Evolutionary conservation across 495 filamentous ascomycete genomes (phyloP), one percentile per base, ranked within the genome.

Genomic region (Tetracladium marchalianum): DNA sequence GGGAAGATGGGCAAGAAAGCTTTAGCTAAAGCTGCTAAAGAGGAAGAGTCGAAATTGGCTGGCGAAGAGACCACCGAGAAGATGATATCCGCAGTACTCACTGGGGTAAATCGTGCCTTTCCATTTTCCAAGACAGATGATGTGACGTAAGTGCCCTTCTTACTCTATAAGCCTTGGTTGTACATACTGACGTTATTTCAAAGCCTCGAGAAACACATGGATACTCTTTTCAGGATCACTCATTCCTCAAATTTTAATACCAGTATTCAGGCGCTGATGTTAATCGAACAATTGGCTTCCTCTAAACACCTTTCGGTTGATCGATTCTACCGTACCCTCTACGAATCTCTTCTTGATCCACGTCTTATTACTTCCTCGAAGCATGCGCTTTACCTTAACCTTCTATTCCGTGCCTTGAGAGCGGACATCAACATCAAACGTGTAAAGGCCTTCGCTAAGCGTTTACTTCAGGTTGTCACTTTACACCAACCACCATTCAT

Each of bases 181-280:
- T 65, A 61, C 62, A 52, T 53, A 43, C 34, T 46, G 38, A 16
- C 58, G 12, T n/a, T 43, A 78, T 75, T 18, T 37, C 35, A 17
- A 36, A 58, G 56, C 27, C 75, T 96, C 46, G 84, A 90, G 51
- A 82, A 82, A 47, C 90, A 97, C 51, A 76, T 97, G 47, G 85
- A 96, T 59, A 94, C 89, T 3, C 69, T 98, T 27, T 98, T 96
- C 72, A 76, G 78, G 53, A 90, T 98, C 51, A 93, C 92, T 0
- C 90, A 98, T 62, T 96, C 92, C 0, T 87, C 92, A 11, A 98
- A 97, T 60, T 97, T 98, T 71, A 97, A 96, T 67, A 98, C 93
- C 7, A 90, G 87, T 58, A 85, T 98, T 24, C 92, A 97, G 62
- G 92, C 92, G 31, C 69, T 98, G 46, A 86, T 95, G 80, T 70